Base-by-base conservation (phyloP, 805 yeast genomes). In the Candida cerambycidarum region DNA sequence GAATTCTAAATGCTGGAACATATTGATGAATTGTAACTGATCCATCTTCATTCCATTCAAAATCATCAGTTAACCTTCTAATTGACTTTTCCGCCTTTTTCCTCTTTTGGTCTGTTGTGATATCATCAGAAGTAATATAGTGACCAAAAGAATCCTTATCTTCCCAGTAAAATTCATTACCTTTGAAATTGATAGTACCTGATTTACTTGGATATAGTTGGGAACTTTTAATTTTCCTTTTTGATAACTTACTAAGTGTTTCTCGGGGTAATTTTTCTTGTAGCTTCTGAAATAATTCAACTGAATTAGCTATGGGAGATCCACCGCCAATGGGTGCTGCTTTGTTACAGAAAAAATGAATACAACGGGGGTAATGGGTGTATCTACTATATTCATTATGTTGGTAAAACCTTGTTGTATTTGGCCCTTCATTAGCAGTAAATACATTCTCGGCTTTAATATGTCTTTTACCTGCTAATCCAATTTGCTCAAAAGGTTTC, bases 111-210 rank as follows among this genome's bases (percentile, higher is more conserved):
- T 21, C 23, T 21, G 8, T 8, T 21, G 23, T 21, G 8, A 8
- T 13, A 34, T 59, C 63, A 3, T 42, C 47, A 4, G 44, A 46
- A 5, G 43, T 30, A 14, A 53, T 52, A n/a, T 59, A 44, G 25
- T 58, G 45, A 8, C 68, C 68, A 46, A 59, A 63, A 16, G 61
- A 54, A 16, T 51, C 57, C 18, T 43, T 48, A 46, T 57, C 57
- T 16, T 36, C 38, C 68, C 68, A 63, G 14, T 25, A 33, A 38
- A 35, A 29, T 33, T 33, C 32, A 17, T 31, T 39, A 9, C 38
- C 38, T 27, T 36, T 36, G 5, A 23, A 23, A 16, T 12, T 17
- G 7, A 14, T 19, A 3, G 9, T 36, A 7, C 30, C 30, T 12
- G 6, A 4, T 27, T 12, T 27, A 27, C 30, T 27, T 9, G 39